Evolutionary conservation across 306 rosid genomes (phyloP), one percentile per base, ranked within the genome.

Genomic region (Lupinus albus): DNA sequence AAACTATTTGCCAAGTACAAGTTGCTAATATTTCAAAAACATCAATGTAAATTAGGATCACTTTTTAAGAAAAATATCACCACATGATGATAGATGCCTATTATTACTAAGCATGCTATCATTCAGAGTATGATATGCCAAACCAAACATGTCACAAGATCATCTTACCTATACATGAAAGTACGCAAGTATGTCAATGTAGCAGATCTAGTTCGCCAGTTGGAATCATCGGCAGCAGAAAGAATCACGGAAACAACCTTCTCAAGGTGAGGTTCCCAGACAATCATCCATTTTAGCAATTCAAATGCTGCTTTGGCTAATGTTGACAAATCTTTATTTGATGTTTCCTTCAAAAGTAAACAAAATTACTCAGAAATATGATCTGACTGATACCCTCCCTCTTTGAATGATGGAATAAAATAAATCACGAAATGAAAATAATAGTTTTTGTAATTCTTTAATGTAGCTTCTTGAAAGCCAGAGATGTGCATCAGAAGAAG

Each of bases 151-250:
- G 17, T 67, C 25, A n/a, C 9, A 55, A 71, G 38, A 79, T 56
- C 61, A 70, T 64, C 72, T 64, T 82, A 93, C 99, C 99, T 93
- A 80, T 76, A 90, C 99, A 93, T 93, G 84, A 93, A 93, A 68
- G 95, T 85, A 6, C 96, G 90, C 76, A 93, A 82, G 79, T 82
- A 93, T 8, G 99, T 93, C 83, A 93, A 77, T 10, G 97, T 88
- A 15, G 96, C 96, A 72, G 97, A 93, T 76, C 99, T 88, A 14
- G 85, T 86, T 65, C 99, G 85, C 97, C 99, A 93, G 79, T 90
- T 93, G 68, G 95, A 71, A 79, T 93, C 99, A 74, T 79, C 73
- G 59, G 95, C 92, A 49, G 99, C 86, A 79, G 90, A 83, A 77
- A 93, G 87, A 80, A 93, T 88, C 76, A 88, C 86, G 52, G 89